phyloP scores from a whole-genome alignment of 768 basidiomycete genomes.

The Lactarius sp. region DNA sequence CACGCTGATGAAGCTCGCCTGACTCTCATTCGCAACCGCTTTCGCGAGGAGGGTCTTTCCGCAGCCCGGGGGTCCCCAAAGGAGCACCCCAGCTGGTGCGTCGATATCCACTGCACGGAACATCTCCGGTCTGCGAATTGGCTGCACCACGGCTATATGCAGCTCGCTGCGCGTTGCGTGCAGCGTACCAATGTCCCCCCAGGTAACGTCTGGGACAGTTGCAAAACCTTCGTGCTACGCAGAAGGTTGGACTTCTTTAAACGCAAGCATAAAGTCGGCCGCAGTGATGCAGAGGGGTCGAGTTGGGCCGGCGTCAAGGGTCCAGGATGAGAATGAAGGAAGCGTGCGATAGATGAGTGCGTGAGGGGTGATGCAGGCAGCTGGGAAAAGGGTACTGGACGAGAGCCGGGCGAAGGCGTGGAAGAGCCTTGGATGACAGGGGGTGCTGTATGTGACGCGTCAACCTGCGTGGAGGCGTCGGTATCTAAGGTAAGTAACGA shows the following conservation, averaged over 20 bases:
- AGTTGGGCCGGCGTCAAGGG: too few species aligned
- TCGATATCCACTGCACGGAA: constrained; percentile 87
- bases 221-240: constrained; percentile 98
- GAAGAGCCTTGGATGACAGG: too few species aligned
- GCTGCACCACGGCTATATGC: constrained; percentile 96
- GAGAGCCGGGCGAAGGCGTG: too few species aligned
- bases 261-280: constrained; percentile 72
- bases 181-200: constrained; percentile 94
- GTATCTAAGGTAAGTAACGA: constrained; percentile 27
- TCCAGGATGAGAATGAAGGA: too few species aligned
- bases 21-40: constrained; percentile 93
- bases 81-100: constrained; percentile 85
- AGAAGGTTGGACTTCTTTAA: constrained; percentile 90
- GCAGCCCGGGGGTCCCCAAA: constrained; percentile 99
- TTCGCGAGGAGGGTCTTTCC: constrained; percentile 98
- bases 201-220: constrained; percentile 92
- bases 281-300: constrained; percentile 65
- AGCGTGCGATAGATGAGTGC: too few species aligned
- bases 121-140: constrained; percentile 83
- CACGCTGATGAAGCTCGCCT: constrained; percentile 96
- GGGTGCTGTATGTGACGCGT: constrained; percentile 26
- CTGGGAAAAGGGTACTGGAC: too few species aligned
- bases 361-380: too few species aligned
- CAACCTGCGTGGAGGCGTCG: constrained; percentile 38
- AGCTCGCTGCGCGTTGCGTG: constrained; percentile 81